Base-by-base conservation (phyloP, 2,329 filamentous ascomycete species). In the Ophiostoma piceae region DNA sequence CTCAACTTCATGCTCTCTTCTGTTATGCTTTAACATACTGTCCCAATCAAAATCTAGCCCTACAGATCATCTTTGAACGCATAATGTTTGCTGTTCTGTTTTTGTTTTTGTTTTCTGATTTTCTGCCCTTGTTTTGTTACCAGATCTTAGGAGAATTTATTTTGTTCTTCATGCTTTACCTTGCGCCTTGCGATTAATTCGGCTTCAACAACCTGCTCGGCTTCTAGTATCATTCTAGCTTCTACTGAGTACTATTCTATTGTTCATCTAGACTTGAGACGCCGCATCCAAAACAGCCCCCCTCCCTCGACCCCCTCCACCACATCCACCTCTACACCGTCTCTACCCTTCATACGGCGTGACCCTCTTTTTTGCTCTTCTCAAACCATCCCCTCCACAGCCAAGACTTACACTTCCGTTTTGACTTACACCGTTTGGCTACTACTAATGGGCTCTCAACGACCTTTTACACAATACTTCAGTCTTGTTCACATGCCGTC, bases 51-150 rank as follows among this genome's bases (percentile, higher is more conserved):
- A 16, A 16, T 64, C 12, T 64, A 64, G 60, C 60, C 60, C 60
- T 64, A 35, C 60, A 64, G 60, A 64, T 32, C 29, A 64, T 64
- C 60, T 64, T 19, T 35, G 12, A 64, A 35, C 60, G 60, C 60
- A 64, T 64, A 64, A 64, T 64, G 60, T 64, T 64, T 64, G 60
- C 26, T 64, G 60, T 64, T 64, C 60, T 64, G 60, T 64, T 64
- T 64, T 64, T 35, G n/a, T 62, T 62, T 62, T 14, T 62, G 60
- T 64, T 64, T 64, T 64, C 60, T 64, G 60, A 60, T 64, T 64
- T 64, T 64, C 60, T 64, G 60, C 29, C 29, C 60, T 32, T 64
- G 60, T 64, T 64, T 64, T 26, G 43, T 57, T 64, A 35, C 60
- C 60, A 32, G 60, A 64, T 64, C 60, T 64, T 64, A 64, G 60